These are phyloP conservation scores for Strigomonas culicis DNA, from an alignment of 208 protist genomes.

Conservation along the genomic window DNA sequence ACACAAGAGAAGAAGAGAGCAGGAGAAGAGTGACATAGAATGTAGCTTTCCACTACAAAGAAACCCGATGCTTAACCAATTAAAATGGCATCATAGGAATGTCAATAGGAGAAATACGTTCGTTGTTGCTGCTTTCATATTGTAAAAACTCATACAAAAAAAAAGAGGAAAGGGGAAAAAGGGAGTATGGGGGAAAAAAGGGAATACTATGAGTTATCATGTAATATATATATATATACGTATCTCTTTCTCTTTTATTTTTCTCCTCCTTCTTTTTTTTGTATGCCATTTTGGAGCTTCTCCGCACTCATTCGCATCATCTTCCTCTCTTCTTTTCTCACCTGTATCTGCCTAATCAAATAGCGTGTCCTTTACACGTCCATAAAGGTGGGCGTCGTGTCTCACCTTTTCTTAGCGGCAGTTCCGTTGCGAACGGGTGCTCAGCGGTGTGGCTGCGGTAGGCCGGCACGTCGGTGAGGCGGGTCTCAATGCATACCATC, in stretches of 20 bases:
- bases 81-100: not conserved
- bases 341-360: too few relatives aligned
- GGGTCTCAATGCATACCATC: constrained; percentile 52
- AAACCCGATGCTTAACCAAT: not conserved
- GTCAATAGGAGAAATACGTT: not conserved
- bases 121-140: not conserved
- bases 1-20: not conserved
- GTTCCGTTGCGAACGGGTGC: constrained; percentile 47
- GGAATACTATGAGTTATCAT: not conserved
- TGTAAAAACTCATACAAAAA: not conserved
- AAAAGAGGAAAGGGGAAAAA: not conserved
- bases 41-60: not conserved
- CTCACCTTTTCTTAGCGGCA: constrained; percentile 36
- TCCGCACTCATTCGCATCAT: too few relatives aligned
- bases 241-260: too few relatives aligned
- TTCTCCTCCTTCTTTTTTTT: too few relatives aligned
- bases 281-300: too few relatives aligned
- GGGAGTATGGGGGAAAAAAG: not conserved
- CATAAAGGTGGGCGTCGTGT: constrained; percentile 67
- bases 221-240: too few relatives aligned
- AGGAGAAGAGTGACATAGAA: not conserved
- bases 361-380: constrained; percentile 62
- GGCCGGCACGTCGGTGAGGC: constrained; percentile 31
- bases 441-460: constrained; percentile 15
- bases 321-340: too few relatives aligned